Evolutionary conservation across 169 alveolate genomes (phyloP).

Genomic region (Eimeria tenella): DNA sequence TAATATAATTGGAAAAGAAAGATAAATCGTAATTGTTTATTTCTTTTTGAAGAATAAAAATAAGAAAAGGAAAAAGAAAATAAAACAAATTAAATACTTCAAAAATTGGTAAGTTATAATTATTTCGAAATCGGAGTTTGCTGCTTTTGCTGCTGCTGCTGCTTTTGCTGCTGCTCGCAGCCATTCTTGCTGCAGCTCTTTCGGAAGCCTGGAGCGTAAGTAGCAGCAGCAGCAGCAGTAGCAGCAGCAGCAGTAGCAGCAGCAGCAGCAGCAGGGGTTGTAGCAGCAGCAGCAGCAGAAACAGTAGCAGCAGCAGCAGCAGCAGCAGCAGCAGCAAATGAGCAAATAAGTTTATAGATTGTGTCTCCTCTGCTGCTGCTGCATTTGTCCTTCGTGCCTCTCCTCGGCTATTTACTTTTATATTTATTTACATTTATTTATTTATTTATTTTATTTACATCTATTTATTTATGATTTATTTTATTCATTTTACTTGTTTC

Average conservation of each 20-base stretch:
- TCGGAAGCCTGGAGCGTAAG: background rate
- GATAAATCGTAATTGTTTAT: background rate
- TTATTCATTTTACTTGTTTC: too few species aligned
- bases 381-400: too few species aligned
- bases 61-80: background rate
- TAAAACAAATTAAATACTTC: background rate
- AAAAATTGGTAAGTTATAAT: background rate
- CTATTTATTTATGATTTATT: too few species aligned
- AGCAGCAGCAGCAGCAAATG: constrained; percentile 82
- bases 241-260: background rate
- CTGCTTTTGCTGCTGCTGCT: constrained; percentile 11
- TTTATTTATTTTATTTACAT: too few species aligned
- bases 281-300: background rate
- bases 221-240: constrained; percentile 17
- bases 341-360: too few species aligned
- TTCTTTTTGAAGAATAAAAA: background rate
- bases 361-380: too few species aligned
- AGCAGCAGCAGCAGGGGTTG: background rate
- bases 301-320: constrained; percentile 13
- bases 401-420: too few species aligned
- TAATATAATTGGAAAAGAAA: background rate
- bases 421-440: background rate
- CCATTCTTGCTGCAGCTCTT: background rate
- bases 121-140: background rate
- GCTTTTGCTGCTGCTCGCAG: background rate